Evolutionary conservation across 1,284 basidiomycete species (phyloP), one percentile per base, ranked within the genome.

Genomic region (Clitocybe nebularis): DNA sequence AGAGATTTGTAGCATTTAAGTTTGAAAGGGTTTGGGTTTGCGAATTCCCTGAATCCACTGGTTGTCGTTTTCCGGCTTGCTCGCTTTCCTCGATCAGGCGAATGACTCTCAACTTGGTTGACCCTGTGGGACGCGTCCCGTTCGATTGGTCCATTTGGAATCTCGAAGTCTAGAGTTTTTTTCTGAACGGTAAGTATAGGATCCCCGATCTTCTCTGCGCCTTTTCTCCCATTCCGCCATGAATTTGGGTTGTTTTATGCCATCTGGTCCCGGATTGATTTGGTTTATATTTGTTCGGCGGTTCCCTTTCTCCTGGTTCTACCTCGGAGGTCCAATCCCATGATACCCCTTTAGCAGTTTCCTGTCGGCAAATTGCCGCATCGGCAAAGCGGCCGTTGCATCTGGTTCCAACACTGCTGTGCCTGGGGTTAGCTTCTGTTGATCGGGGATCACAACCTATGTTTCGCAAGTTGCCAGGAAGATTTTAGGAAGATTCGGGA

Each of bases 41-140:
- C 51, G 50, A 58, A 57, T 54, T 57, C 54, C 56, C 54, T 57
- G 48, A 54, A 55, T 51, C 45, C 46, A 49, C 57, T 55, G 57
- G 50, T 52, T 46, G 46, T 49, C 45, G 50, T 63, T 68, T 67
- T 64, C 69, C 71, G 72, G 67, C 60, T 62, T 69, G 56, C 60
- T 72, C 69, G 70, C 66, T 64, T 67, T 66, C 67, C 66, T 68
- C 66, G 63, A 67, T 73, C 71, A 71, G 70, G 72, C 63, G 64
- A 67, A 60, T 53, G 56, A 58, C 55, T 58, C 60, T 61, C 56
- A 62, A 60, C 55, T 53, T 47, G 56, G 55, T 40, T 61, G 68
- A 69, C 71, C 75, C 73, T 74, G 63, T 43, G 46, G 46, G 38
- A 41, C 33, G n/a, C n/a, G 47, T 44, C 36, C 47, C 33, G 36